phyloP scores from a whole-genome alignment of 2,329 filamentous ascomycete species.

The Aureobasidium pullulans region DNA sequence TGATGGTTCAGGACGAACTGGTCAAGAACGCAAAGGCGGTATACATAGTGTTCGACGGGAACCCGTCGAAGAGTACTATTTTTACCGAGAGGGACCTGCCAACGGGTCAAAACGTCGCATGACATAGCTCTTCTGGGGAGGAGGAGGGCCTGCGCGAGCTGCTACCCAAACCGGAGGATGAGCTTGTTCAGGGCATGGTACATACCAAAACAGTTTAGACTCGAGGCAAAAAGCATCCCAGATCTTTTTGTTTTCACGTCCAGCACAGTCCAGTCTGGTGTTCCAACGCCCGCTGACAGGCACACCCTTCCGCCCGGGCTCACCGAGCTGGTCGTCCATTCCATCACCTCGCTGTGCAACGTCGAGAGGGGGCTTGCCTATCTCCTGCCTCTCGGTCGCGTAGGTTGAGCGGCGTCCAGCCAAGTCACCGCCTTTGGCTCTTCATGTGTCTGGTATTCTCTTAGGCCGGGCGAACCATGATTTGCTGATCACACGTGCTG shows the following conservation, averaged over 20 bases:
- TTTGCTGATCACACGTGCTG: constrained; percentile 12
- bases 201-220: constrained; percentile 9
- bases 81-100: constrained; percentile 12
- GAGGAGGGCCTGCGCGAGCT: background rate
- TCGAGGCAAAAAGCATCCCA: background rate
- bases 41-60: constrained; percentile 13
- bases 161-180: constrained; percentile 7
- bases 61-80: constrained; percentile 10
- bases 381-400: background rate
- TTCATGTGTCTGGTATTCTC: background rate
- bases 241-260: background rate
- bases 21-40: constrained; percentile 13
- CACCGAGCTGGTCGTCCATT: constrained; percentile 7
- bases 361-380: background rate
- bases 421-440: background rate
- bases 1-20: constrained; percentile 7
- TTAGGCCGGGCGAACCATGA: background rate
- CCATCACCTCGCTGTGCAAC: constrained; percentile 8
- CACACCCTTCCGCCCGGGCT: background rate
- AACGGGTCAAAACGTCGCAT: constrained; percentile 13
- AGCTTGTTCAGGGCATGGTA: constrained; percentile 6
- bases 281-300: constrained; percentile 5
- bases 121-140: constrained; percentile 12
- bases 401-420: background rate
- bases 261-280: constrained; percentile 9